These are phyloP conservation scores for Thraustochytrium striatum DNA, from an alignment of 352 stramenopile genomes.

Conservation along the genomic window DNA sequence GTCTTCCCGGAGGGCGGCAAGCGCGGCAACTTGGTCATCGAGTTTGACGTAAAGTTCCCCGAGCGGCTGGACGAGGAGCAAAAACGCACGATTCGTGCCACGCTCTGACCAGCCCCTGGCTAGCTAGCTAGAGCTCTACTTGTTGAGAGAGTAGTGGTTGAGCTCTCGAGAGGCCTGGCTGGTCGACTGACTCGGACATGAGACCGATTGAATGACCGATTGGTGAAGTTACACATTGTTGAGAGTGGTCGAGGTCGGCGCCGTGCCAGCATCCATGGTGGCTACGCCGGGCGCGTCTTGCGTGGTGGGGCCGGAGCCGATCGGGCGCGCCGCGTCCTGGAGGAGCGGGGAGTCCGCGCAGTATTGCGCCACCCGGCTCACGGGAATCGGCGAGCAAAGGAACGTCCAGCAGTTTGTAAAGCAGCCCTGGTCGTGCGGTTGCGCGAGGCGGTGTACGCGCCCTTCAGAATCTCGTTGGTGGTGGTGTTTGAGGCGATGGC, in stretches of 20 bases:
- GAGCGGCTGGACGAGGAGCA: conserved; percentile 1
- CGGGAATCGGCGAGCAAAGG: conserved; percentile 13
- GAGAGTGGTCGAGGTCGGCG: no score
- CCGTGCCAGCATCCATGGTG: no score
- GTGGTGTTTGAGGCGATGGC: conserved; percentile 27
- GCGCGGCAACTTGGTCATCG: conserved; percentile 9
- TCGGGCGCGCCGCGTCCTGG: neutral
- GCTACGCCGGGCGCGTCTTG: no score
- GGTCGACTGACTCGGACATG: no score
- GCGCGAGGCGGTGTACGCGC: neutral
- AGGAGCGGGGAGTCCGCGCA: conserved; percentile 32
- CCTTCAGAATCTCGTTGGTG: conserved; percentile 42
- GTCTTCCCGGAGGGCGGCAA: neutral
- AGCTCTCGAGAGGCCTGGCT: no score
- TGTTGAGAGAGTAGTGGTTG: no score
- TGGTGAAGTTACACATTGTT: no score
- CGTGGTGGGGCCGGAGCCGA: neutral
- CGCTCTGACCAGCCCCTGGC: no score
- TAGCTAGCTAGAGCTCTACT: no score
- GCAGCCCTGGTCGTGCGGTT: conserved; percentile 39
- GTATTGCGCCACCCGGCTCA: neutral
- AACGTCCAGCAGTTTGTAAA: conserved; percentile 29
- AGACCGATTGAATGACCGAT: no score
- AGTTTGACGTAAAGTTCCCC: conserved; percentile 22
- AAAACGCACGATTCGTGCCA: neutral